Percentiles rank a stretch among this genome's conserved stretches.
These are phyloP conservation scores for Carex pumila DNA, from an alignment of 176 grass and related monocot species.

Conservation along the genomic window DNA sequence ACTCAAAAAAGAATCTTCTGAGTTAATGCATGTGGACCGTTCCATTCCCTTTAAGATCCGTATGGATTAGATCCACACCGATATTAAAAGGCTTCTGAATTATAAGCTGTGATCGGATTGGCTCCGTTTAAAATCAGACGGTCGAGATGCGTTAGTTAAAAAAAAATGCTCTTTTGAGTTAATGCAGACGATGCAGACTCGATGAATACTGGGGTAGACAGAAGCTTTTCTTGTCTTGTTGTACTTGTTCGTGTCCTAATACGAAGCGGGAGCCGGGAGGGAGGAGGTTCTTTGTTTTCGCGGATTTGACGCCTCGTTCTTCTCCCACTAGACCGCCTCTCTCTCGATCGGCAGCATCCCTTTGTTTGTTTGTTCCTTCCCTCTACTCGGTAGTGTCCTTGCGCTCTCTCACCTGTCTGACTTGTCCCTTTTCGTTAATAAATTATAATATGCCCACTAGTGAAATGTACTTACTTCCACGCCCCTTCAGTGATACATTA, in stretches of 20 bases:
- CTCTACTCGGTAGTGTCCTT: neutral
- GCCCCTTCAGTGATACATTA: neutral
- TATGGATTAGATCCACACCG: too few species aligned
- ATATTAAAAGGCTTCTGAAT: too few species aligned
- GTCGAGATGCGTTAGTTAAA: too few species aligned
- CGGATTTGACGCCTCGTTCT: conserved; percentile 16
- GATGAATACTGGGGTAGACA: too few species aligned
- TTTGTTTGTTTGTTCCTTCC: neutral
- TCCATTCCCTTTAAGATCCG: too few species aligned
- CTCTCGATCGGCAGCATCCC: conserved; percentile 1
- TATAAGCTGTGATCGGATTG: too few species aligned
- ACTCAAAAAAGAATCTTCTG: too few species aligned
- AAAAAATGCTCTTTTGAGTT: too few species aligned
- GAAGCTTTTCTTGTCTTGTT: neutral
- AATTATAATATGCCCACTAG: neutral
- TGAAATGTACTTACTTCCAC: neutral
- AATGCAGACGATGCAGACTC: too few species aligned
- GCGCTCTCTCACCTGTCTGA: neutral
- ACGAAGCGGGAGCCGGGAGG: neutral
- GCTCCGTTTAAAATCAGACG: too few species aligned
- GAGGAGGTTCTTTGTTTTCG: neutral
- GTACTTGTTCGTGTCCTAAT: neutral
- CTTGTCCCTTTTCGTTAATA: neutral
- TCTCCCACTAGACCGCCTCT: neutral
- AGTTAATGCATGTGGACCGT: too few species aligned